These are phyloP conservation scores for Melanomma pulvis-pyrius DNA, from an alignment of 495 filamentous ascomycete genomes.

Conservation along the genomic window DNA sequence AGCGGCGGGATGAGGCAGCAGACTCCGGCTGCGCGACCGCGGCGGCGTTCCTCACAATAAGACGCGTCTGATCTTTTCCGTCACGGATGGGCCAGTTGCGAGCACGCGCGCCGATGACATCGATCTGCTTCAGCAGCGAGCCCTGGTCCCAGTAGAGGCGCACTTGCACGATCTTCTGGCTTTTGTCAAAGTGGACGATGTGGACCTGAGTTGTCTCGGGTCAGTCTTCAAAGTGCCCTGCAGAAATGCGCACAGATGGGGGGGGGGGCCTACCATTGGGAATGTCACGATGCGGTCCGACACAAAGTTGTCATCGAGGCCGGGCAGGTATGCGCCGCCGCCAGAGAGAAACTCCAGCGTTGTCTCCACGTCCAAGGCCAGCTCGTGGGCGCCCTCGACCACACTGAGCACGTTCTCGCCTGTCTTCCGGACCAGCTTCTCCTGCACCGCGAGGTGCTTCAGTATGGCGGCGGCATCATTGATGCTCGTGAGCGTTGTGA, in stretches of 20 bases:
- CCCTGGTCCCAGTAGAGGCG: conserved; percentile 95
- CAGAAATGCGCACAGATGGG: background rate
- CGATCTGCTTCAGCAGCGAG: conserved; percentile 86
- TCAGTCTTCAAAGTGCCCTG: background rate
- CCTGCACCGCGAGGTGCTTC: conserved; percentile 71
- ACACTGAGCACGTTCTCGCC: conserved; percentile 70
- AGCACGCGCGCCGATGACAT: conserved; percentile 85
- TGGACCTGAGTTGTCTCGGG: conserved; percentile 67
- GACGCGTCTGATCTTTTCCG: conserved; percentile 76
- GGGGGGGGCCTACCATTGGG: conserved; percentile 67
- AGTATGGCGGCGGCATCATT: conserved; percentile 70
- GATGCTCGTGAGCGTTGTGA: conserved; percentile 81
- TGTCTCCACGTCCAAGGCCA: conserved; percentile 80
- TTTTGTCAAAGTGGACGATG: conserved; percentile 78
- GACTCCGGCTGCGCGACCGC: conserved; percentile 26
- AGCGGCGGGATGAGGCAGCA: conserved; percentile 24
- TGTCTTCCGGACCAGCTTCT: conserved; percentile 74
- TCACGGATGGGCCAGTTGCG: conserved; percentile 94
- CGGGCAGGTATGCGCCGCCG: conserved; percentile 86
- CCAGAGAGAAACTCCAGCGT: conserved; percentile 77
- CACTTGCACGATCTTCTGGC: conserved; percentile 79
- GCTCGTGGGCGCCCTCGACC: conserved; percentile 68
- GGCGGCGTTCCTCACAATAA: conserved; percentile 59
- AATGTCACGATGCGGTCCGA: conserved; percentile 79
- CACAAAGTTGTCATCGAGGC: conserved; percentile 92